Percentiles rank a stretch among this genome's conserved stretches.
These are phyloP conservation scores for Sporothrix phasma DNA, from an alignment of 2,329 filamentous ascomycete species.

Conservation along the genomic window DNA sequence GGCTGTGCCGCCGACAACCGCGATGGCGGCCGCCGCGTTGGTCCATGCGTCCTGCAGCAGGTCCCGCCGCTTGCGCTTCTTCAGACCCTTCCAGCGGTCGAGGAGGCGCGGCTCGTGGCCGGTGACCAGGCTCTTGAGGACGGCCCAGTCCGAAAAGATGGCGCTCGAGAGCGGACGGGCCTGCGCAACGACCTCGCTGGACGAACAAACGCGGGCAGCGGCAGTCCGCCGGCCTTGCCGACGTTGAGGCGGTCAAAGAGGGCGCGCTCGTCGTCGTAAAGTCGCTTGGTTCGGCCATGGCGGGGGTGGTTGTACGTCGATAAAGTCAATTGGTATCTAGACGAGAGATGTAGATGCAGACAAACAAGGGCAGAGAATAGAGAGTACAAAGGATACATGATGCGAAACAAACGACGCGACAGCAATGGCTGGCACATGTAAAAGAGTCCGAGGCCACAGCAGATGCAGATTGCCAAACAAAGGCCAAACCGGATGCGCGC, in stretches of 20 bases:
- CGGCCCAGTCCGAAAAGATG: slow-evolving; percentile 14
- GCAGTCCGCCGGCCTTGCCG: slow-evolving; percentile 17
- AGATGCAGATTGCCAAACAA: not conserved
- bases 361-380: not conserved
- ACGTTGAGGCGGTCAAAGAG: slow-evolving; percentile 18
- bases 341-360: not conserved
- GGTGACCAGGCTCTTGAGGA: not conserved
- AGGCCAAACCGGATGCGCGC: not conserved
- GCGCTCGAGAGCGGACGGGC: slow-evolving; percentile 3
- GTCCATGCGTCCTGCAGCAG: slow-evolving; percentile 9
- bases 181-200: slow-evolving; percentile 14
- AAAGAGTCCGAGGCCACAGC: not conserved
- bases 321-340: not conserved
- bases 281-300: slow-evolving; percentile 12
- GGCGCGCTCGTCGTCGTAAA: slow-evolving; percentile 17
- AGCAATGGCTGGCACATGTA: not conserved
- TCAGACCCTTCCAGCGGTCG: slow-evolving; percentile 14
- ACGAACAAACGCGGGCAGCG: slow-evolving; percentile 17
- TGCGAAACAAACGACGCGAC: not conserved
- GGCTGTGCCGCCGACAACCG: not conserved
- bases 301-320: not conserved
- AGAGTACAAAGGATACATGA: not conserved
- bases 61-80: slow-evolving; percentile 16
- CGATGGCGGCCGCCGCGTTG: not conserved
- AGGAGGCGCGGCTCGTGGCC: not conserved